Evolutionary conservation across 2,329 filamentous ascomycete species (phyloP), one percentile per base, ranked within the genome.

Genomic region (Penicillium concentricum): DNA sequence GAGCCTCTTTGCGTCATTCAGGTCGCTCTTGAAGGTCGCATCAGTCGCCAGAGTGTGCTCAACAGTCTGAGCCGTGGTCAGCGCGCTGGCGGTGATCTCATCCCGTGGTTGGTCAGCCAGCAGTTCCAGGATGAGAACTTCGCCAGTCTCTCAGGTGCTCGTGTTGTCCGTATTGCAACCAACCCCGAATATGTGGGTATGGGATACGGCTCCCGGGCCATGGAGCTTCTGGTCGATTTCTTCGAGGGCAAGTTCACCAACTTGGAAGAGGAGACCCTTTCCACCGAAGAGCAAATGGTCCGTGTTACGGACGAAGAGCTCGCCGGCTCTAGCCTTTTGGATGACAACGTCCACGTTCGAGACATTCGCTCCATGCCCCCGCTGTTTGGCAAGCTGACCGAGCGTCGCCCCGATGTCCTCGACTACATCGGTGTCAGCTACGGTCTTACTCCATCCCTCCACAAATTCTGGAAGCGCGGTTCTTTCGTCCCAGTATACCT

Each of bases 41-140:
- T 99, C 69, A 97, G 92, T 79, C 86, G 87, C 62, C 88, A 95
- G 69, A 97, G 92, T 70, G 92, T 99, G 4, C 79, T 97, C 57
- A 95, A 91, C 76, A 90, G 90, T 72, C 78, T 99, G 61, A 93
- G 90, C 67, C 85, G 94, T 71, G 95, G 94, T 37, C 90, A 94
- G 71, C 84, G 94, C 65, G 91, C 93, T 1, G 87, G 90, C 38
- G 94, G 94, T 67, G 94, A 99, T 74, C 79, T 99, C 52, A 99
- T 99, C 56, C 94, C 94, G 0, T 99, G 94, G 94, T 84, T 97
- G 32, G 90, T 99, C 61, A 96, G 91, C 72, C 92, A 97, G 72
- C 94, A 99, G 72, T 99, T 96, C 79, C 94, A 97, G 71, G 94
- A 99, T 67, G 91, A 96, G 63, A 92, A 97, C 63, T 99, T 99